A percentile compares a stretch with the other conserved stretches of the same genome.
Conservation (phyloP, 345 rosid genomes). For the Rubroshorea leprosula region DNA sequence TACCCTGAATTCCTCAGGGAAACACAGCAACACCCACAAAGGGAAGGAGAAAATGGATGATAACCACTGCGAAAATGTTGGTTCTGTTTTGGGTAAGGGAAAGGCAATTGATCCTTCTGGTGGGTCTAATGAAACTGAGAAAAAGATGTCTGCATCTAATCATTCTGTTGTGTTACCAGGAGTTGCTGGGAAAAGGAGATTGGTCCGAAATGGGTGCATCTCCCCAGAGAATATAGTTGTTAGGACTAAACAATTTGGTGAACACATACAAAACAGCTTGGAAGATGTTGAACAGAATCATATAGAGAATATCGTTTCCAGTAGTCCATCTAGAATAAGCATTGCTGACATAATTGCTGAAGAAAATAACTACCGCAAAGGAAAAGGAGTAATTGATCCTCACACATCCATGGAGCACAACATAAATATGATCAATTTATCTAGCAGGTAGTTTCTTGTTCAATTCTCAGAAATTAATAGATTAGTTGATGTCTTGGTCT, state of each 20-base stretch:
- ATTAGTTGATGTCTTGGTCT: background rate
- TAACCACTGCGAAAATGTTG: conserved; percentile 22
- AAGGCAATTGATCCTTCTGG: conserved; percentile 35
- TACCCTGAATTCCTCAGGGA: conserved; percentile 22
- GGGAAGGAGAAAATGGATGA: conserved; percentile 61
- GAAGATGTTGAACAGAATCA: conserved; percentile 7
- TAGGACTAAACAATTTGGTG: conserved; percentile 39
- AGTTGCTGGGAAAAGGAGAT: conserved; percentile 46
- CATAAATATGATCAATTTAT: conserved; percentile 7
- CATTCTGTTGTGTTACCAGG: conserved; percentile 28
- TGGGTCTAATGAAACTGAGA: conserved; percentile 25
- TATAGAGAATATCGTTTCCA: conserved; percentile 25
- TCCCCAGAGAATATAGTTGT: conserved; percentile 62
- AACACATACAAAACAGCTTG: conserved; percentile 17
- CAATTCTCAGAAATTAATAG: background rate
- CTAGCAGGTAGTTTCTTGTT: conserved; percentile 51
- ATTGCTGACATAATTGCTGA: conserved; percentile 47
- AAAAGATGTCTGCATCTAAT: conserved; percentile 20
- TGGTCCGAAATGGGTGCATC: conserved; percentile 89
- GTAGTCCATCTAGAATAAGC: conserved; percentile 24
- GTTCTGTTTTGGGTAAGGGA: conserved; percentile 28
- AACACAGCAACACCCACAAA: conserved; percentile 33
- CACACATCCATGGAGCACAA: conserved; percentile 23
- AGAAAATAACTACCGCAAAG: conserved; percentile 33
- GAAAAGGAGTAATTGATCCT: conserved; percentile 34